A percentile compares a stretch with the other conserved stretches of the same genome.
Conservation (phyloP, 2,329 filamentous ascomycete genomes). For the Ilyonectria robusta region DNA sequence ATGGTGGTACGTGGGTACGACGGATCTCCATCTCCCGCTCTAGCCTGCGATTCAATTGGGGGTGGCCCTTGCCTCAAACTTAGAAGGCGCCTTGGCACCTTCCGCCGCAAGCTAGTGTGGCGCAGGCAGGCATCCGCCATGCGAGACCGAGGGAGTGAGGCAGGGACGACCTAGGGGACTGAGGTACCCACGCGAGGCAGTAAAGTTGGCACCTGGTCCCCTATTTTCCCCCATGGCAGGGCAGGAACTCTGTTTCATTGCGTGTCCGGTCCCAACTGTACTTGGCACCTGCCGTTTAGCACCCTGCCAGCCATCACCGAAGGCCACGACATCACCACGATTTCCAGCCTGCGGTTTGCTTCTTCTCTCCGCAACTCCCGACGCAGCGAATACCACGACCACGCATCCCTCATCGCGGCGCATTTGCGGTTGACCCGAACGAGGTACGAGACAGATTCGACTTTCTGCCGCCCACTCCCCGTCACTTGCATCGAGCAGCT, state of each 20-base stretch:
- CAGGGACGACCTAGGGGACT: not conserved
- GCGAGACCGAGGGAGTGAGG: not conserved
- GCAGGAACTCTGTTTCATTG: not conserved
- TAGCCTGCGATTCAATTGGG: not conserved
- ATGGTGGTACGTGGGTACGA: not conserved
- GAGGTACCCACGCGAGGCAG: not conserved
- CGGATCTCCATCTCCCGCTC: not conserved
- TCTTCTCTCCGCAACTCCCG: constrained; percentile 2
- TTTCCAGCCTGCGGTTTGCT: not conserved
- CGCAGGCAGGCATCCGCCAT: constrained; percentile 7
- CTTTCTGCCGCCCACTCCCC: not conserved
- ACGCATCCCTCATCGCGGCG: constrained; percentile 8
- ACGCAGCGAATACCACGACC: not conserved
- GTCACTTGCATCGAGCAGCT: not conserved
- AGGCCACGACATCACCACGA: constrained; percentile 46
- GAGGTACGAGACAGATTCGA: constrained; percentile 36
- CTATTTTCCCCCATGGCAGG: not conserved
- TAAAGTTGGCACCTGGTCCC: constrained; percentile 5
- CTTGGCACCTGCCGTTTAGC: not conserved
- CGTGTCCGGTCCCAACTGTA: no score
- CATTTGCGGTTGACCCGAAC: constrained; percentile 12
- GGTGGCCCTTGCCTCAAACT: not conserved
- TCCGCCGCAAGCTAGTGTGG: not conserved
- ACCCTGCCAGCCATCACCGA: constrained; percentile 12
- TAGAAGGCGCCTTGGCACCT: not conserved